A percentile compares a stretch with the other conserved stretches of the same genome.
phyloP scores from a whole-genome alignment of 176 grass and related monocot genomes.

The Zea luxurians region DNA sequence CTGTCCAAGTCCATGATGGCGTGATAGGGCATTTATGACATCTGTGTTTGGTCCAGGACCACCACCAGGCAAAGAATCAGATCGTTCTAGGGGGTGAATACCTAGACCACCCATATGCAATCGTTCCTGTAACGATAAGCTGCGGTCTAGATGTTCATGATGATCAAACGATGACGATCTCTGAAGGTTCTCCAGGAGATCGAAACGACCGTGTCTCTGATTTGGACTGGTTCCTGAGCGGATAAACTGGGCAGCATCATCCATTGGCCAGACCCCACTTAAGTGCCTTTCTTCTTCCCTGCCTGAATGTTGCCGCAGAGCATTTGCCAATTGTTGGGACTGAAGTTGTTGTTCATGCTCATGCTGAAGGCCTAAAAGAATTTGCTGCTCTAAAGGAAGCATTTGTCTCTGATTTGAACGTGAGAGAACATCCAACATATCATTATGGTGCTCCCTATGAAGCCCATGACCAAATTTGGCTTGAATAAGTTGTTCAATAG shows the following conservation, averaged over 20 bases:
- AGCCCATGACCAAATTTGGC: slow-evolving; percentile 70
- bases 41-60: slow-evolving; percentile 50
- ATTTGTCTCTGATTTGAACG: slow-evolving; percentile 76
- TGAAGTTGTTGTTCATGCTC: slow-evolving; percentile 74
- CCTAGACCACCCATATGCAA: slow-evolving; percentile 59
- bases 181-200: slow-evolving; percentile 65
- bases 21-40: slow-evolving; percentile 57
- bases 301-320: slow-evolving; percentile 59
- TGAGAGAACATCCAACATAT: slow-evolving; percentile 63
- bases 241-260: slow-evolving; percentile 69
- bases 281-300: slow-evolving; percentile 85
- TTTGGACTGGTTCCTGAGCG: slow-evolving; percentile 57
- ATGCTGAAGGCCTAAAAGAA: slow-evolving; percentile 81
- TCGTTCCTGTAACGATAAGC: slow-evolving; percentile 66
- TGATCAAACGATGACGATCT: slow-evolving; percentile 55
- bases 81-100: slow-evolving; percentile 64
- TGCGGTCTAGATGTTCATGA: slow-evolving; percentile 59
- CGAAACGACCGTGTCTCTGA: slow-evolving; percentile 61
- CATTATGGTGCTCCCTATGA: slow-evolving; percentile 63
- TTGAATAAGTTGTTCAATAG: slow-evolving; percentile 89
- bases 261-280: slow-evolving; percentile 70
- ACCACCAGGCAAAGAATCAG: slow-evolving; percentile 66
- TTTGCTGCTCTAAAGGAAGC: slow-evolving; percentile 85
- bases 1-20: slow-evolving; percentile 55
- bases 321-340: slow-evolving; percentile 69